These are phyloP conservation scores for Cyclotella distinguenda DNA, from an alignment of 108 stramenopile species.

Conservation along the genomic window DNA sequence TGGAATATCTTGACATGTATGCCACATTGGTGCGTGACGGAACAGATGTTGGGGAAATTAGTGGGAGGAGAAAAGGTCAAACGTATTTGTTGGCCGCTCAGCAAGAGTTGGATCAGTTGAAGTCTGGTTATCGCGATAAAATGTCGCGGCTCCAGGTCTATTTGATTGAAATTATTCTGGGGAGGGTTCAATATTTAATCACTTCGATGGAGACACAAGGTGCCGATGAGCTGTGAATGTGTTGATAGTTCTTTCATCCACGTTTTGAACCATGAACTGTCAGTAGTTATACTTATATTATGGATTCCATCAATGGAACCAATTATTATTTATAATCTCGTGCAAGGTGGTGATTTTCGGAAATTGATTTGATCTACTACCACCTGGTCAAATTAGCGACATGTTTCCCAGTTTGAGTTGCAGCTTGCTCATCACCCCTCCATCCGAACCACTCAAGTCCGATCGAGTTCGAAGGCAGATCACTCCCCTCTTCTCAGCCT, in stretches of 20 bases:
- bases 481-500: conserved; percentile 29
- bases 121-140: conserved; percentile 4
- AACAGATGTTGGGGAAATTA: conserved; percentile 6
- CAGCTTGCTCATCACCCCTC: too few species aligned
- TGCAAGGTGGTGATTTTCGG: too few species aligned
- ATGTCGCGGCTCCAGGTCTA: conserved; percentile 28
- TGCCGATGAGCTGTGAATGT: conserved; percentile 12
- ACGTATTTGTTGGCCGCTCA: conserved; percentile 32
- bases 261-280: background rate
- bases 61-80: conserved; percentile 15
- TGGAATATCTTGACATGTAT: conserved; percentile 37
- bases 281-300: too few species aligned
- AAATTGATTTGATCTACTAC: too few species aligned
- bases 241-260: background rate
- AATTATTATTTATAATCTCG: too few species aligned
- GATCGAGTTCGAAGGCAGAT: background rate
- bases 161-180: conserved; percentile 29
- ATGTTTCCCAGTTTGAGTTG: too few species aligned
- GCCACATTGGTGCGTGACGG: conserved; percentile 17
- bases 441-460: too few species aligned
- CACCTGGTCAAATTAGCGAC: too few species aligned
- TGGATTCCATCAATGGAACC: too few species aligned
- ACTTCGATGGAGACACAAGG: conserved; percentile 17
- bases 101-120: conserved; percentile 20
- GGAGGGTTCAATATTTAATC: conserved; percentile 25